Evolutionary conservation across 345 rosid species (phyloP).

Genomic region (Physaria fendleri): DNA sequence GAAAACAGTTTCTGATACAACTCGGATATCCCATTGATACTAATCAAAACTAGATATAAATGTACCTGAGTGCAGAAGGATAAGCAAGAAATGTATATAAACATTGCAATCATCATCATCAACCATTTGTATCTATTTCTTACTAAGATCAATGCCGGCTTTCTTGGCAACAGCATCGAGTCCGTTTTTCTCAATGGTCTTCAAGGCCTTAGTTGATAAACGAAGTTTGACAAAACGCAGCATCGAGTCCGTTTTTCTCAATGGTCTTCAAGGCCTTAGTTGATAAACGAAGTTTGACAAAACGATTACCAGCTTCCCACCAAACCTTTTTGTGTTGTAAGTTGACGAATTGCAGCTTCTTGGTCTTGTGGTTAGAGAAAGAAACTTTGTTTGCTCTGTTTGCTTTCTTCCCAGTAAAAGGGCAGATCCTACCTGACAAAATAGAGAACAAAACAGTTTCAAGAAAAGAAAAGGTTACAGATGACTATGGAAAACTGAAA

Average conservation of each 20-base stretch:
- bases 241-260: slow-evolving; percentile 90
- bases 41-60: slow-evolving; percentile 5
- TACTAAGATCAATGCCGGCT: slow-evolving; percentile 86
- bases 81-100: slow-evolving; percentile 15
- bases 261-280: slow-evolving; percentile 89
- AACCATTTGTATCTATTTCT: slow-evolving; percentile 29
- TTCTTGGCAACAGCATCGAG: slow-evolving; percentile 96
- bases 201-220: slow-evolving; percentile 79
- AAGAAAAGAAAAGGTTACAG: neutral
- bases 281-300: slow-evolving; percentile 67
- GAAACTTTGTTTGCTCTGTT: slow-evolving; percentile 89
- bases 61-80: slow-evolving; percentile 1
- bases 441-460: neutral
- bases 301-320: slow-evolving; percentile 98
- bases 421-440: slow-evolving; percentile 74
- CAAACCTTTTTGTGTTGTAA: slow-evolving; percentile 84
- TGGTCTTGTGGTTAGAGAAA: slow-evolving; percentile 96
- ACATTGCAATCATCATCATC: neutral
- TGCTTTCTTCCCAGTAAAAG: slow-evolving; percentile 88
- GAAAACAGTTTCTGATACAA: slow-evolving; percentile 9
- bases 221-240: slow-evolving; percentile 82
- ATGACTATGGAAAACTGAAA: neutral
- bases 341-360: slow-evolving; percentile 82
- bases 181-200: slow-evolving; percentile 93
- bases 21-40: slow-evolving; percentile 11